Conservation (phyloP, 2,329 filamentous ascomycete species). For the Fusarium heterosporum region DNA sequence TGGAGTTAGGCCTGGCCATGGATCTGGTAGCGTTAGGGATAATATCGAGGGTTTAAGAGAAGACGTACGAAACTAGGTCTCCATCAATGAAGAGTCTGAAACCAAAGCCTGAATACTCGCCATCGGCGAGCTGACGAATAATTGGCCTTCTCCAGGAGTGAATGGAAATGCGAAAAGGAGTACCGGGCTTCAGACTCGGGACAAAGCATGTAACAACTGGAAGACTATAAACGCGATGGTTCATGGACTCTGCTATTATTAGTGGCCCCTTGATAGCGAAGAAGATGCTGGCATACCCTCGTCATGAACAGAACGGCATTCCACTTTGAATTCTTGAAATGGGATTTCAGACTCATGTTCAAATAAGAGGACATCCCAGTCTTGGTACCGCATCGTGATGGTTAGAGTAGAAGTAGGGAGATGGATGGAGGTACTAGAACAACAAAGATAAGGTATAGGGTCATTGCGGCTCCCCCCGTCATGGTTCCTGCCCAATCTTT, state of each 20-base stretch:
- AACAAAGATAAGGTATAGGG: neutral
- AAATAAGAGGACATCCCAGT: slow-evolving; percentile 89
- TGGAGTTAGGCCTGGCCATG: slow-evolving; percentile 66
- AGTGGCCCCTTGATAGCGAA: slow-evolving; percentile 1
- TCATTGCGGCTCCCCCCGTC: slow-evolving; percentile 9
- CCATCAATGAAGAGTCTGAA: slow-evolving; percentile 78
- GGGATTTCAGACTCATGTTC: slow-evolving; percentile 74
- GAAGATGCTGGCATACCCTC: slow-evolving; percentile 50
- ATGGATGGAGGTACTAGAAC: neutral
- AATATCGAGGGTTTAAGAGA: neutral
- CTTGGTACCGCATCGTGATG: slow-evolving; percentile 78
- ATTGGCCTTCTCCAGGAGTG: slow-evolving; percentile 77
- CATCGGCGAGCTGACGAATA: slow-evolving; percentile 70
- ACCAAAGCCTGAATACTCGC: slow-evolving; percentile 72
- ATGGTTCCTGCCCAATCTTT: neutral
- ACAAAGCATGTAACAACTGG: slow-evolving; percentile 79
- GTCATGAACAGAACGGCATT: slow-evolving; percentile 76
- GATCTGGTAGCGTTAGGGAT: slow-evolving; percentile 56
- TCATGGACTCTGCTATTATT: slow-evolving; percentile 60
- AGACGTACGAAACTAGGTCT: slow-evolving; percentile 65
- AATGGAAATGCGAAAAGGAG: slow-evolving; percentile 77
- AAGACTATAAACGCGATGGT: slow-evolving; percentile 62
- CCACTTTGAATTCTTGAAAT: slow-evolving; percentile 83
- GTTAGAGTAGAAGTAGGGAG: slow-evolving; percentile 35
- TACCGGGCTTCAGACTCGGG: slow-evolving; percentile 69